These are phyloP conservation scores for Flaveria robusta DNA, from an alignment of 129 eudicot genomes.

Conservation along the genomic window DNA sequence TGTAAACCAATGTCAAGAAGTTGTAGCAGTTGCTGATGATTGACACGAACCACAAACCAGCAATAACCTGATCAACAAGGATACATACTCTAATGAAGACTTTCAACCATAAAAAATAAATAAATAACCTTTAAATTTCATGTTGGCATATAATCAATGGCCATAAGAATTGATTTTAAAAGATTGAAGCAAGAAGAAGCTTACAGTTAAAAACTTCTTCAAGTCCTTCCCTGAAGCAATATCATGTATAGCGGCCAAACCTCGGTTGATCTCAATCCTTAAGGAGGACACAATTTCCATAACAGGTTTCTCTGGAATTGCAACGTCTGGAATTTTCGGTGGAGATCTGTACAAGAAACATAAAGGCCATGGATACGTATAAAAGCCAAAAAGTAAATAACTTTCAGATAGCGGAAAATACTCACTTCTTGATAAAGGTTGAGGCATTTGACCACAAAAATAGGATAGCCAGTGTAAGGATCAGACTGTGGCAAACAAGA, in stretches of 20 bases:
- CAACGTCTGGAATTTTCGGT: constrained; percentile 76
- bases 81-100: constrained; percentile 2
- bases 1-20: constrained; percentile 85
- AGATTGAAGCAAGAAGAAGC: constrained; percentile 26
- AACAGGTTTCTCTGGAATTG: constrained; percentile 72
- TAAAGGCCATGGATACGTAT: neutral
- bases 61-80: constrained; percentile 57
- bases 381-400: neutral
- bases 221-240: constrained; percentile 82
- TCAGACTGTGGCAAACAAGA: constrained; percentile 74
- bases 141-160: neutral
- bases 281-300: constrained; percentile 54
- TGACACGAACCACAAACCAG: constrained; percentile 87
- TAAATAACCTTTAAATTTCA: neutral
- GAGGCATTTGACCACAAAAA: constrained; percentile 93
- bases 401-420: neutral
- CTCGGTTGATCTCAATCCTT: constrained; percentile 63
- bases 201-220: constrained; percentile 76
- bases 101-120: neutral
- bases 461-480: constrained; percentile 53
- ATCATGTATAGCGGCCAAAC: constrained; percentile 53
- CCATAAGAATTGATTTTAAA: neutral
- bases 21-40: constrained; percentile 66
- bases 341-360: constrained; percentile 54
- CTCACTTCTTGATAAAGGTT: constrained; percentile 84